Evolutionary conservation across 1,284 basidiomycete genomes (phyloP).

Genomic region (Volvariella volvacea): DNA sequence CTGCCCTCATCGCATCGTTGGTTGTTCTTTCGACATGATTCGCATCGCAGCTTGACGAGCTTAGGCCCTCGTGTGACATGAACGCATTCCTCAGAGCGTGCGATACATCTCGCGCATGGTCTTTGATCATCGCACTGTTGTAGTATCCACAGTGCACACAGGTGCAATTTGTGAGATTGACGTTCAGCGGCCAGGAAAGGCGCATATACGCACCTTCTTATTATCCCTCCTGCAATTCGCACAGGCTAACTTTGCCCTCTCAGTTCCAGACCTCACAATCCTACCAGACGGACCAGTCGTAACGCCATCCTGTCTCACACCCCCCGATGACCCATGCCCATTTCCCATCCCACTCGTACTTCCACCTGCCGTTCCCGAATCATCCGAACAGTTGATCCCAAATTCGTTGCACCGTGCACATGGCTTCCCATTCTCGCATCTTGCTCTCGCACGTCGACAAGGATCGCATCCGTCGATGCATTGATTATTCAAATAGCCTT

Average conservation of each 20-base stretch:
- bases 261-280: slow-evolving; percentile 15
- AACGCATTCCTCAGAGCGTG: slow-evolving; percentile 46
- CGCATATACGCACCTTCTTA: slow-evolving; percentile 38
- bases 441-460: slow-evolving; percentile 45
- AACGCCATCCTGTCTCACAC: background rate
- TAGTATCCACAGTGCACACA: slow-evolving; percentile 9
- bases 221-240: slow-evolving; percentile 51
- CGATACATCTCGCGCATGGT: slow-evolving; percentile 50
- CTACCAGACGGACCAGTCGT: slow-evolving; percentile 3
- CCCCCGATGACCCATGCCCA: background rate
- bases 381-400: slow-evolving; percentile 32
- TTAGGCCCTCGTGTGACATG: slow-evolving; percentile 47
- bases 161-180: slow-evolving; percentile 1
- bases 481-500: slow-evolving; percentile 38
- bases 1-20: slow-evolving; percentile 50
- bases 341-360: background rate
- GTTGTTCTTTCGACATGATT: slow-evolving; percentile 44
- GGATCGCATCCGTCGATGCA: slow-evolving; percentile 49
- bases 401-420: slow-evolving; percentile 41
- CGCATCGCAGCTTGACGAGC: slow-evolving; percentile 48
- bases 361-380: slow-evolving; percentile 18
- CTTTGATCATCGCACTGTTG: slow-evolving; percentile 53
- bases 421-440: slow-evolving; percentile 46
- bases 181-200: background rate
- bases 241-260: slow-evolving; percentile 51